These are phyloP conservation scores for Solanum etuberosum DNA, from an alignment of 257 asterid genomes.

Conservation along the genomic window DNA sequence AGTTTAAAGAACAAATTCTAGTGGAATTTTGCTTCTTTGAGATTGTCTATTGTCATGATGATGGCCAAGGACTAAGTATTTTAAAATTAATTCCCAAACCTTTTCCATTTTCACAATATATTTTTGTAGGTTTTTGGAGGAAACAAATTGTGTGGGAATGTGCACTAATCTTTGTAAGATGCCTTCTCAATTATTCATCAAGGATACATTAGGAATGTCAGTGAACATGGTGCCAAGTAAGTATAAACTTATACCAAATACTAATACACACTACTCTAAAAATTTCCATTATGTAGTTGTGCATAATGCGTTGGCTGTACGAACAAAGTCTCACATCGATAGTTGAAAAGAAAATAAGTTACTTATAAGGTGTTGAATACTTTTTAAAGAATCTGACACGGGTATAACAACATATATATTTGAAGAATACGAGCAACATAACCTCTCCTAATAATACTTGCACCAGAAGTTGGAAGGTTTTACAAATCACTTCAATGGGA, in stretches of 20 bases:
- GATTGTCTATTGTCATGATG: not conserved
- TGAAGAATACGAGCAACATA: too few species aligned
- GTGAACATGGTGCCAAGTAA: slow-evolving; percentile 87
- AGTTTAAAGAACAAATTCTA: not conserved
- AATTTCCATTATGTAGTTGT: not conserved
- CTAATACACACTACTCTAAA: not conserved
- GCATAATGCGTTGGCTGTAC: not conserved
- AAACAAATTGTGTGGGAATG: slow-evolving; percentile 87
- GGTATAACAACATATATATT: too few species aligned
- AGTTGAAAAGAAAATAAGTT: not conserved
- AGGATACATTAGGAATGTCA: slow-evolving; percentile 73
- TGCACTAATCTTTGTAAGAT: slow-evolving; percentile 95
- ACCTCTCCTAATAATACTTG: slow-evolving; percentile 3
- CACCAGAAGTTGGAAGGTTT: slow-evolving; percentile 18
- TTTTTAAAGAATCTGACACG: not conserved
- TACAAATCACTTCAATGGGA: slow-evolving; percentile 13
- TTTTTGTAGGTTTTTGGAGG: slow-evolving; percentile 71
- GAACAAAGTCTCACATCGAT: not conserved
- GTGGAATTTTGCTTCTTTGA: not conserved
- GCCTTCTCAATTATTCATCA: slow-evolving; percentile 78
- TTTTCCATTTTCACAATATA: not conserved
- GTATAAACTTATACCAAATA: slow-evolving; percentile 3
- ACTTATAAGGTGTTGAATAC: too few species aligned
- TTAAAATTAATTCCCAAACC: not conserved
- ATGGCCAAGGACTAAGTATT: not conserved